Evolutionary conservation across 1,284 basidiomycete species (phyloP).

Genomic region (Heterobasidion parviporum): DNA sequence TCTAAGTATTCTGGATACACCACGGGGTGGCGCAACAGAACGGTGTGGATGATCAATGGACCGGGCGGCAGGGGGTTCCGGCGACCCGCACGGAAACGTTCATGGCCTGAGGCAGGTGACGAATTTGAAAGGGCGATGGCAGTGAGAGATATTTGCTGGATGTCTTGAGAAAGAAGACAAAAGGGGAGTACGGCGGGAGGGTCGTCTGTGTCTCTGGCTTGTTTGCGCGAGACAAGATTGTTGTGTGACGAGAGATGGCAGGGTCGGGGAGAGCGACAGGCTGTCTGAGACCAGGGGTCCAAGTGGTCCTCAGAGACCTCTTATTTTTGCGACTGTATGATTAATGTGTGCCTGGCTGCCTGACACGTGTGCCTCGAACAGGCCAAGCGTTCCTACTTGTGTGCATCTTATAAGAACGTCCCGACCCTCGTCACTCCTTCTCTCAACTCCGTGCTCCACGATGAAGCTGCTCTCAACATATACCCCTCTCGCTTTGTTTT

Average conservation of each 20-base stretch:
- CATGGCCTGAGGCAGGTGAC: background rate
- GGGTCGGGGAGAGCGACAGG: too few relatives aligned
- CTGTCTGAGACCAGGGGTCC: too few relatives aligned
- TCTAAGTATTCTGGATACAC: too few relatives aligned
- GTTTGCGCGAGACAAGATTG: too few relatives aligned
- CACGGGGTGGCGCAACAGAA: background rate
- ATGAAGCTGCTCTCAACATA: constrained; percentile 10
- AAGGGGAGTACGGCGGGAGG: too few relatives aligned
- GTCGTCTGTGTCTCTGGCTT: too few relatives aligned
- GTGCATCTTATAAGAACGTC: constrained; percentile 10
- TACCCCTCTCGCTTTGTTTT: constrained; percentile 16
- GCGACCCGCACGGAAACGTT: background rate
- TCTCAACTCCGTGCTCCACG: constrained; percentile 1
- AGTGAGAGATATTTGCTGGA: too few relatives aligned
- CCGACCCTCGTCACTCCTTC: constrained; percentile 4
- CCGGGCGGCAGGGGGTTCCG: background rate
- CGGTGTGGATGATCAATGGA: background rate
- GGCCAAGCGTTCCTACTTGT: background rate
- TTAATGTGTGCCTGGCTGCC: background rate
- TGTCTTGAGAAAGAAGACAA: too few relatives aligned
- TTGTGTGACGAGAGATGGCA: too few relatives aligned
- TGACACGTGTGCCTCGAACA: background rate
- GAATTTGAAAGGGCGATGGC: background rate
- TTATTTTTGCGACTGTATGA: background rate
- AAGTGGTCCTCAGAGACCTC: too few relatives aligned